These are phyloP conservation scores for Ustilago nuda DNA, from an alignment of 1,284 basidiomycete species.

Conservation along the genomic window DNA sequence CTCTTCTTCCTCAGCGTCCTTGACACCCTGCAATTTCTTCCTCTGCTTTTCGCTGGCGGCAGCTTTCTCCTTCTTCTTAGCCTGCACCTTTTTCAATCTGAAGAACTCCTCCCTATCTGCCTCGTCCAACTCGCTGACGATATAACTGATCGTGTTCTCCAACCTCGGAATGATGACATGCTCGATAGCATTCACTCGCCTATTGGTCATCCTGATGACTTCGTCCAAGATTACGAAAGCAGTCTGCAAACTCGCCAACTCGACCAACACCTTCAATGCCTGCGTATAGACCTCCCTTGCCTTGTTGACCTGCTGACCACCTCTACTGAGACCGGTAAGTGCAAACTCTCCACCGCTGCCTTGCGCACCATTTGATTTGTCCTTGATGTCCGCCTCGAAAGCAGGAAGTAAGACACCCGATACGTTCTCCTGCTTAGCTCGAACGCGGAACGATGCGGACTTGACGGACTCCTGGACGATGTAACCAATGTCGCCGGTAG, in stretches of 20 bases:
- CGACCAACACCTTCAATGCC: slow-evolving; percentile 94
- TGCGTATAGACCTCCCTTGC: slow-evolving; percentile 96
- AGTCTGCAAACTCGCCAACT: slow-evolving; percentile 90
- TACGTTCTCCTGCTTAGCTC: slow-evolving; percentile 97
- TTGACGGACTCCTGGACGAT: slow-evolving; percentile 72
- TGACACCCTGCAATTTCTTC: slow-evolving; percentile 12
- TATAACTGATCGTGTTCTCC: slow-evolving; percentile 86
- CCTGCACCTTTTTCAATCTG: slow-evolving; percentile 68
- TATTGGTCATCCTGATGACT: slow-evolving; percentile 97
- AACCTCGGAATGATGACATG: slow-evolving; percentile 95
- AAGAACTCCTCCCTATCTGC: slow-evolving; percentile 69
- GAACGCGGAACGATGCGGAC: slow-evolving; percentile 88
- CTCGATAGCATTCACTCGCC: slow-evolving; percentile 98
- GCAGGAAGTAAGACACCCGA: slow-evolving; percentile 96
- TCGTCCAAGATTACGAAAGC: slow-evolving; percentile 99
- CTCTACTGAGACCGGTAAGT: slow-evolving; percentile 94
- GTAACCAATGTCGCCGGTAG: slow-evolving; percentile 92
- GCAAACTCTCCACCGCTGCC: slow-evolving; percentile 79
- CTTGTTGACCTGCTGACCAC: slow-evolving; percentile 94
- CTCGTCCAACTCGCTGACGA: slow-evolving; percentile 67
- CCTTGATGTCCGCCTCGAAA: slow-evolving; percentile 74
- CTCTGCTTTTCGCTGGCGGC: slow-evolving; percentile 23
- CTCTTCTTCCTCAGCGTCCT: slow-evolving; percentile 13
- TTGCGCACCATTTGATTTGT: slow-evolving; percentile 23
- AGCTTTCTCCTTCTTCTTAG: slow-evolving; percentile 64